A percentile compares a stretch with the other conserved stretches of the same genome.
phyloP scores from a whole-genome alignment of 1,139 yeast species.

The Arxiozyma bovina region DNA sequence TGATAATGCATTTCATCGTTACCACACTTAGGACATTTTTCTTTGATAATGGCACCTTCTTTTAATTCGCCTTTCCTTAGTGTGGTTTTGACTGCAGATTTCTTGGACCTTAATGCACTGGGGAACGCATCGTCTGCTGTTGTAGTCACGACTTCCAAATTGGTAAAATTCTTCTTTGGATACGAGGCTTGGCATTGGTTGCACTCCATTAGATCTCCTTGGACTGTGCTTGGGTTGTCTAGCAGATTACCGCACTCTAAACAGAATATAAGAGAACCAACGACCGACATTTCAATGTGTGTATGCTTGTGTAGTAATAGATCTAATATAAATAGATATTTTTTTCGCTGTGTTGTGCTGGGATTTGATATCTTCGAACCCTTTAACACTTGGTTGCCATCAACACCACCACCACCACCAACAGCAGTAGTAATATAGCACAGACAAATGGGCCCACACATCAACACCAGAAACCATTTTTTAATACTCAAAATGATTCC shows the following conservation, averaged over 20 bases:
- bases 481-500: no score
- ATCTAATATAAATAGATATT: neutral
- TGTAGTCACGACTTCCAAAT: conserved; percentile 75
- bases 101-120: conserved; percentile 65
- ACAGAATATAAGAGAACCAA: conserved; percentile 91
- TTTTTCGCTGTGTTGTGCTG: no score
- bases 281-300: conserved; percentile 61
- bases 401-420: neutral
- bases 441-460: no score
- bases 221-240: conserved; percentile 45
- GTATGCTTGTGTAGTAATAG: neutral
- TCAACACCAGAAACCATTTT: no score
- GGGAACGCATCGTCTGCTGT: conserved; percentile 90
- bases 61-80: conserved; percentile 70
- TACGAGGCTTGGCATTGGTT: conserved; percentile 59
- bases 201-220: conserved; percentile 50
- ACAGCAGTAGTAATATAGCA: neutral
- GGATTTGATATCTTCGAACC: no score
- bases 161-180: conserved; percentile 50
- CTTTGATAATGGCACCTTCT: conserved; percentile 93
- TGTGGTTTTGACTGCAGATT: conserved; percentile 83
- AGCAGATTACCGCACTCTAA: conserved; percentile 86
- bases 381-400: no score
- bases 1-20: conserved; percentile 97
- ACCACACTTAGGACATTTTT: conserved; percentile 96